Conservation (phyloP, 2,329 filamentous ascomycete genomes). For the Madurella fahalii region DNA sequence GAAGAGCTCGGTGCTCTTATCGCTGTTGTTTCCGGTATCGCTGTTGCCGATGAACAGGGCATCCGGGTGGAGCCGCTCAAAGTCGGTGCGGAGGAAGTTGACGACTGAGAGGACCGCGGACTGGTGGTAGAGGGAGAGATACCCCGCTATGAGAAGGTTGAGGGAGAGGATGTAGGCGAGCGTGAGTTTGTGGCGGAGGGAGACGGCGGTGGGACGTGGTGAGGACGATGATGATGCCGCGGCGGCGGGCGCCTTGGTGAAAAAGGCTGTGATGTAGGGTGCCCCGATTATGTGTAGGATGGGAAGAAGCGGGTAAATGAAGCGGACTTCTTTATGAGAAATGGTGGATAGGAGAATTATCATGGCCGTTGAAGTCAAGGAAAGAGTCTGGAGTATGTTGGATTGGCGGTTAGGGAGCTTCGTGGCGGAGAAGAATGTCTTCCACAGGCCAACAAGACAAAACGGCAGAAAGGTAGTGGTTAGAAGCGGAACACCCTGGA, state of each 20-base stretch:
- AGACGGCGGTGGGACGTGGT: slow-evolving; percentile 16
- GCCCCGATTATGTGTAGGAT: slow-evolving; percentile 79
- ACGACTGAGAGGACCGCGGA: slow-evolving; percentile 73
- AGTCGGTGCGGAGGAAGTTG: slow-evolving; percentile 68
- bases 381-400: slow-evolving; percentile 51
- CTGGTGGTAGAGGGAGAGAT: slow-evolving; percentile 74
- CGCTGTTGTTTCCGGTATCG: slow-evolving; percentile 25
- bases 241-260: slow-evolving; percentile 40
- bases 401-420: slow-evolving; percentile 33
- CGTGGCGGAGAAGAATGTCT: slow-evolving; percentile 36
- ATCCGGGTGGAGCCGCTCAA: slow-evolving; percentile 54
- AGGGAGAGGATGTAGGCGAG: slow-evolving; percentile 55
- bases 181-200: slow-evolving; percentile 50
- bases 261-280: slow-evolving; percentile 61
- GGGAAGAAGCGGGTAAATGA: slow-evolving; percentile 89
- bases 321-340: slow-evolving; percentile 94
- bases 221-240: neutral
- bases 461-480: slow-evolving; percentile 83
- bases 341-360: slow-evolving; percentile 67
- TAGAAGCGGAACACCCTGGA: slow-evolving; percentile 82
- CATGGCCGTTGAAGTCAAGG: slow-evolving; percentile 56
- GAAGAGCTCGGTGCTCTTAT: slow-evolving; percentile 45
- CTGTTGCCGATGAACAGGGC: slow-evolving; percentile 32
- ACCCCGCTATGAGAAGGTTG: slow-evolving; percentile 69
- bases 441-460: slow-evolving; percentile 60